Conservation (phyloP, 164 flowering plant species). For the Nelumbo lutea region DNA sequence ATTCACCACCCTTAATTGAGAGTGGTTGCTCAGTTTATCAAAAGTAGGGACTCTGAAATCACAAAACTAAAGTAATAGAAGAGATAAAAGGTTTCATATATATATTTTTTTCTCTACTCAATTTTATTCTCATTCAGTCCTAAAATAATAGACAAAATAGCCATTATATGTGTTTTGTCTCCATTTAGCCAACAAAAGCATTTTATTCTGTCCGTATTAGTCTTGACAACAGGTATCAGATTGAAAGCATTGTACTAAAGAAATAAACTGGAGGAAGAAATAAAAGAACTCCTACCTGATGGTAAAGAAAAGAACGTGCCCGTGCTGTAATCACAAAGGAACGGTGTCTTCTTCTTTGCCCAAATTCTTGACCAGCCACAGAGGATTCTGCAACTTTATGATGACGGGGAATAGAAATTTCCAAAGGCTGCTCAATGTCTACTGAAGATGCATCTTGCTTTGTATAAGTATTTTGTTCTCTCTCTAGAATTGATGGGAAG, state of each 20-base stretch:
- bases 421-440: slow-evolving; percentile 17
- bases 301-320: slow-evolving; percentile 88
- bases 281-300: slow-evolving; percentile 55
- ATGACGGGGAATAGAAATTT: slow-evolving; percentile 7
- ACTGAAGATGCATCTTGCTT: slow-evolving; percentile 11
- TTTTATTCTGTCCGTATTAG: no score
- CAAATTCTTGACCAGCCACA: slow-evolving; percentile 43
- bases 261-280: background rate
- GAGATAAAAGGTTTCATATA: no score
- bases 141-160: no score
- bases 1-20: no score
- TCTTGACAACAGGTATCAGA: background rate
- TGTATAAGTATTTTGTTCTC: slow-evolving; percentile 19
- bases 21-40: no score
- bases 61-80: no score
- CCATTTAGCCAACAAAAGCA: no score
- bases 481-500: slow-evolving; percentile 59
- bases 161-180: no score
- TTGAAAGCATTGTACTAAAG: background rate
- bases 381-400: slow-evolving; percentile 5
- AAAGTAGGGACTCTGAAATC: no score
- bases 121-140: no score
- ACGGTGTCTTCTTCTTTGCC: slow-evolving; percentile 60
- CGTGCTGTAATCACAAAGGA: slow-evolving; percentile 78
- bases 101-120: no score